Evolutionary conservation across 2,329 filamentous ascomycete genomes (phyloP), one percentile per base, ranked within the genome.

Genomic region (Plenodomus lindquistii): DNA sequence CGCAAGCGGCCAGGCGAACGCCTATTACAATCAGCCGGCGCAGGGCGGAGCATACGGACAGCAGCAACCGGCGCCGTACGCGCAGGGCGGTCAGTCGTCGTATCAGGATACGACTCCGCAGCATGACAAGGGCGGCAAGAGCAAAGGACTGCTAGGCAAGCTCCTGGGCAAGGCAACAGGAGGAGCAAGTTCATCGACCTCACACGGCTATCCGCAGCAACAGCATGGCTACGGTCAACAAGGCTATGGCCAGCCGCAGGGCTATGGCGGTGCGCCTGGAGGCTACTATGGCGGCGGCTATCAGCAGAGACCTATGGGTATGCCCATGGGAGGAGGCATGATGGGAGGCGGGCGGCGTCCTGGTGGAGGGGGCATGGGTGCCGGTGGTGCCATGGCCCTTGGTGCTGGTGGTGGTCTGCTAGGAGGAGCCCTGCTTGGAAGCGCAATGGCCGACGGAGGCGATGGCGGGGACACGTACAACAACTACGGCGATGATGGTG

Each of bases 321-420:
- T 48, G 55, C 70, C 52, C 71, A 75, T 48, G 78, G 75, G 50
- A 78, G 77, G 61, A 74, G 73, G 51, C 9, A 59, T 57, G 54
- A 44, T 38, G 22, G 43, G 39, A 19, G 53, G 48, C 20, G 55
- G 55, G 8, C 48, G 53, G 11, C 49, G 57, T 19, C 57, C 57
- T 44, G 57, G 74, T 19, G 75, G 76, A 19, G 75, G 77, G 22
- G 80, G 80, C 2, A 77, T 93, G 74, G 89, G 89, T n/a, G 79
- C 82, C 50, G 83, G 80, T 1, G 90, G 89, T 40, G 27, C 27
- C 11, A 84, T 86, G 8, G 89, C 89, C 18, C 76, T 96, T 37
- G 91, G 91, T 75, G 72, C 89, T 3, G 91, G 91, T 59, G 91
- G 87, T 55, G 91, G 91, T 71, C 66, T 96, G 67, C 63, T 96